Evolutionary conservation across 179 eudicot species (phyloP).

Genomic region (Camellia oleifera): DNA sequence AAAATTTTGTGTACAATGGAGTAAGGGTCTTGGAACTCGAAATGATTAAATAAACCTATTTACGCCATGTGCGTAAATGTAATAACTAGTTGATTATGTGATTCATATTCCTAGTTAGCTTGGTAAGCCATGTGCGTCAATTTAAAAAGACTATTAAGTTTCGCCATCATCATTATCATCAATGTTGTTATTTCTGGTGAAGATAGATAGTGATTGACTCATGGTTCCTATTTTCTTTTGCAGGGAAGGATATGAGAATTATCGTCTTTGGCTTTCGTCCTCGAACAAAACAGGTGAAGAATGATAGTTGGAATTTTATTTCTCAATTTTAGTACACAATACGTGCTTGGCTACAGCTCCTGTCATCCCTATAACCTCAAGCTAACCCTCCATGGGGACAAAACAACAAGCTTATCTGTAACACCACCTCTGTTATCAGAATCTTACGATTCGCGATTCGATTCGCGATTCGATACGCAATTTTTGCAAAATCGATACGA

Average conservation of each 20-base stretch:
- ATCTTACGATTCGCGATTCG: no score
- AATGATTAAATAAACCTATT: neutral
- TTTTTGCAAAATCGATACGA: no score
- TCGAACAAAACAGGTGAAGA: constrained; percentile 77
- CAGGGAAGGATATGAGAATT: constrained; percentile 98
- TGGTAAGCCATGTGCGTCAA: neutral
- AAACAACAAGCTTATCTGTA: no score
- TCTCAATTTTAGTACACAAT: neutral
- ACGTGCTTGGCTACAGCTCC: no score
- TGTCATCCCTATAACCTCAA: neutral
- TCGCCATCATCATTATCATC: neutral
- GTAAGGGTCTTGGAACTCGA: neutral
- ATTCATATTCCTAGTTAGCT: neutral
- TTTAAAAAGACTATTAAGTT: neutral
- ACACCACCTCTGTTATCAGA: no score
- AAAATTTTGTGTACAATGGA: neutral
- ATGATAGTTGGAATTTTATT: neutral
- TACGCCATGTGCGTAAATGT: no score
- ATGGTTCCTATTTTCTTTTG: constrained; percentile 20
- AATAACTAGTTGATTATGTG: constrained; percentile 3
- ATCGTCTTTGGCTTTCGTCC: constrained; percentile 88
- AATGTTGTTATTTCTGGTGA: neutral
- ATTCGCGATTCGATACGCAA: no score
- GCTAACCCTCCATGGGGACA: no score
- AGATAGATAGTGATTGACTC: neutral